Percentiles rank a stretch among this genome's conserved stretches.
Evolutionary conservation across 306 rosid species (phyloP).

Genomic region (Sechiopsis laciniata): DNA sequence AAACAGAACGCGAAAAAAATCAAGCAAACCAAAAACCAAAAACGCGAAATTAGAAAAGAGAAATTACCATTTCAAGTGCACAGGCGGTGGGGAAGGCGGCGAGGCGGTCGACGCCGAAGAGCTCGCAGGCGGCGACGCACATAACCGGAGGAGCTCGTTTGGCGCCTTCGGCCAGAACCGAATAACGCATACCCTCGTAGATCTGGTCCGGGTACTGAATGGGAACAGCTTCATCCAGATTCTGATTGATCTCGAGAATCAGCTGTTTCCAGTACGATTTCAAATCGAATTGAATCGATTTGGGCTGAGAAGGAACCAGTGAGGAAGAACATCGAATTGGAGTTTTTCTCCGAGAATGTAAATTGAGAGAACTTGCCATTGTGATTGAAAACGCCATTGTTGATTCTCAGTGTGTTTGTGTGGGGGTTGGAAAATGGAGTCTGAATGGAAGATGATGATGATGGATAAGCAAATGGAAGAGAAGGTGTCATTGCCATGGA

Average conservation of each 20-base stretch:
- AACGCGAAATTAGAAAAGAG: neutral
- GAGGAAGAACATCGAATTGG: neutral
- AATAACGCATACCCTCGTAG: constrained; percentile 79
- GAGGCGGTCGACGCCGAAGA: constrained; percentile 62
- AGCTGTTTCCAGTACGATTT: constrained; percentile 66
- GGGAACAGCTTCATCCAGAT: constrained; percentile 69
- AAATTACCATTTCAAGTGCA: constrained; percentile 78
- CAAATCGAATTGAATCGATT: constrained; percentile 55
- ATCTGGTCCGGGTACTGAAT: constrained; percentile 60
- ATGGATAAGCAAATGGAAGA: too few species aligned
- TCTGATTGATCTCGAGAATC: constrained; percentile 56
- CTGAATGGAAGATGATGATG: too few species aligned
- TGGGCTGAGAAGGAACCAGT: constrained; percentile 14
- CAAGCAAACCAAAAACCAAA: neutral
- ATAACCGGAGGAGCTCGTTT: constrained; percentile 87
- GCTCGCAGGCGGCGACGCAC: constrained; percentile 84
- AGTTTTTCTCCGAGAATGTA: neutral
- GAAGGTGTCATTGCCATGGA: too few species aligned
- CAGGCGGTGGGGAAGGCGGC: constrained; percentile 92
- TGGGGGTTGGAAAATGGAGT: too few species aligned
- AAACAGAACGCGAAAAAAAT: neutral
- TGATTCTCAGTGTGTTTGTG: too few species aligned
- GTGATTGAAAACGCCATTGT: too few species aligned
- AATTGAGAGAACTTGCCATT: too few species aligned
- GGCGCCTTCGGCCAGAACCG: constrained; percentile 68